These are phyloP conservation scores for Zygnema cylindricum DNA, from an alignment of 139 green algal species.

Conservation along the genomic window DNA sequence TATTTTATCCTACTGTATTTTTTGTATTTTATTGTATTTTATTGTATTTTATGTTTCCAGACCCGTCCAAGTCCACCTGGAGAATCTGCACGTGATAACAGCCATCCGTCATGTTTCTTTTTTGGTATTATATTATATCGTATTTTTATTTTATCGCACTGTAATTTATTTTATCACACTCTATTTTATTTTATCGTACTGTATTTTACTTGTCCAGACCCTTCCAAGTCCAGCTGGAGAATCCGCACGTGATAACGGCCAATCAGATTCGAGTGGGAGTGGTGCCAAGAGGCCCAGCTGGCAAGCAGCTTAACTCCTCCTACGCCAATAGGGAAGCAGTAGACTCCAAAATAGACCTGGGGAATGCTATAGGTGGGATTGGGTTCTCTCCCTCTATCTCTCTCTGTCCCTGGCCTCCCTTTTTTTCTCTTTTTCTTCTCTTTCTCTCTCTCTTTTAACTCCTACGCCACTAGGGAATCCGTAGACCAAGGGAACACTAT, in stretches of 20 bases:
- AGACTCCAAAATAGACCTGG: conserved; percentile 66
- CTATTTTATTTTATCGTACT: too few relatives aligned
- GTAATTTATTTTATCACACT: too few relatives aligned
- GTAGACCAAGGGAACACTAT: too few relatives aligned
- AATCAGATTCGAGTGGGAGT: conserved; percentile 88
- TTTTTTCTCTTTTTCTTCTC: background rate
- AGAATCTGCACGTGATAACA: background rate
- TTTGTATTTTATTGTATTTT: too few relatives aligned
- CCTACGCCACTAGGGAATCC: too few relatives aligned
- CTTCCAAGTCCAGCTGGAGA: conserved; percentile 91
- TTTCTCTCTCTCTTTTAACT: too few relatives aligned
- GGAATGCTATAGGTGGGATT: conserved; percentile 63
- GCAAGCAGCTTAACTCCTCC: conserved; percentile 82
- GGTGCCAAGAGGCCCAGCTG: conserved; percentile 78
- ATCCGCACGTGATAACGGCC: conserved; percentile 87
- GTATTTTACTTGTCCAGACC: conserved; percentile 28
- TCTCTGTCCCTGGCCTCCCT: too few relatives aligned
- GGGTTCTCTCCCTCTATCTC: too few relatives aligned
- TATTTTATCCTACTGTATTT: too few relatives aligned
- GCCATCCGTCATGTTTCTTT: too few relatives aligned
- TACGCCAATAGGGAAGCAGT: conserved; percentile 75
- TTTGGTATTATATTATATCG: too few relatives aligned
- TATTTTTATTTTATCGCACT: background rate
- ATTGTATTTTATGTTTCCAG: too few relatives aligned
- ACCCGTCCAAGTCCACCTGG: background rate